Base-by-base conservation (phyloP, 345 rosid genomes). In the Brassica cretica region DNA sequence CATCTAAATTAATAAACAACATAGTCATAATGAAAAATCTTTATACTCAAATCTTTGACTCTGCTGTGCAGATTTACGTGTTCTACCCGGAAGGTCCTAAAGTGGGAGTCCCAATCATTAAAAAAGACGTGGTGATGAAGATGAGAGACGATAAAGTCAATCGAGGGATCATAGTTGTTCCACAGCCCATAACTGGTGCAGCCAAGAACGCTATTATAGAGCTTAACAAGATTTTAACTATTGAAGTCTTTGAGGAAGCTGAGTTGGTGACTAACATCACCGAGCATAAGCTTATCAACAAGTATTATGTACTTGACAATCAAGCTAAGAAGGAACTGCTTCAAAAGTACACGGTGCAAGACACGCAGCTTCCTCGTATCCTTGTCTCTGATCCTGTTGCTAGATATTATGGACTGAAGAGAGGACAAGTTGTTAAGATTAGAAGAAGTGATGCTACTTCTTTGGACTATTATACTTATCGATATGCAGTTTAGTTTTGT, bases 241-340 rank as follows among this genome's bases (percentile, higher is more conserved):
- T 87, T 70, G 89, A 89, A 77, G 82, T 87, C 68, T 89, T 89
- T 35, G 85, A 88, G 84, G 91, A 88, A 68, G 84, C 86, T 2
- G 88, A 88, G 77, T 32, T 88, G 78, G 78, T 88, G 77, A 79
- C 76, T 3, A 86, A 86, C 63, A 78, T 88, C 33, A 85, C 87
- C 5, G 84, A 85, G 68, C 92, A 88, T 73, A 81, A 82, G 64
- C 82, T 85, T 27, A 84, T 88, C 65, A 86, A 87, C 27, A 70
- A 84, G 73, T 87, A 88, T 72, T 77, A 72, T 64, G 87, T 88
- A 12, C 82, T 88, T 19, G 78, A 77, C 29, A 76, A 77, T 60
- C 76, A 86, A 68, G 91, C 88, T 66, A 88, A 88, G 79, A 85
- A 86, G 80, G 83, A 80, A 10, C 55, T 86, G 59, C 85, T 88